These are phyloP conservation scores for Kodamaea alishanica DNA, from an alignment of 1,139 yeast genomes.

Conservation along the genomic window DNA sequence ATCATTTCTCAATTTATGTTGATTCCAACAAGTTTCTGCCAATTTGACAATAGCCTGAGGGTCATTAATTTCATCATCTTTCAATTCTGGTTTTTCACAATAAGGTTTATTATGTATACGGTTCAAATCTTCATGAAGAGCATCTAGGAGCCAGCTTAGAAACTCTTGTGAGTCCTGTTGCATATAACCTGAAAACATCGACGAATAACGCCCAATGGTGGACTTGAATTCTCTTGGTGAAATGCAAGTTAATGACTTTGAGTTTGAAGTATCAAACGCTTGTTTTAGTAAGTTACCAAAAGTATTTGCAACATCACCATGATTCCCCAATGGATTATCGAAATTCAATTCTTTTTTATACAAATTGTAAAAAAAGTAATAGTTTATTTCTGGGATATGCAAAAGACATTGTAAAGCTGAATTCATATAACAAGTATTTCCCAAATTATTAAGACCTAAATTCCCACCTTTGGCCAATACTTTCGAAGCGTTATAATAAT, in stretches of 20 bases:
- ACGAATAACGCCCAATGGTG: slow-evolving; percentile 74
- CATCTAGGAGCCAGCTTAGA: slow-evolving; percentile 83
- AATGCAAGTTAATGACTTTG: slow-evolving; percentile 14
- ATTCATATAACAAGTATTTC: slow-evolving; percentile 96
- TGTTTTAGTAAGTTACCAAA: slow-evolving; percentile 65
- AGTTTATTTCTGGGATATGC: slow-evolving; percentile 80
- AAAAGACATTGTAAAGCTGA: slow-evolving; percentile 88
- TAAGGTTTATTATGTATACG: slow-evolving; percentile 79
- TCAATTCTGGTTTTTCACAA: slow-evolving; percentile 81
- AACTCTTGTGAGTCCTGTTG: slow-evolving; percentile 98
- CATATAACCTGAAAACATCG: slow-evolving; percentile 80
- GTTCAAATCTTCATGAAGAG: slow-evolving; percentile 90
- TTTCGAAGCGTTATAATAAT: slow-evolving; percentile 17
- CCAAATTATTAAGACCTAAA: slow-evolving; percentile 73
- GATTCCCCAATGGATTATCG: slow-evolving; percentile 80
- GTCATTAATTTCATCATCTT: slow-evolving; percentile 58
- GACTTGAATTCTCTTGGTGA: slow-evolving; percentile 77
- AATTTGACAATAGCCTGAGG: slow-evolving; percentile 51
- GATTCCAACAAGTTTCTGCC: slow-evolving; percentile 78
- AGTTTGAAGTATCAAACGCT: slow-evolving; percentile 42
- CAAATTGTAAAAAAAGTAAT: slow-evolving; percentile 65
- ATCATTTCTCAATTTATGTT: slow-evolving; percentile 77
- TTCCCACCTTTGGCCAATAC: slow-evolving; percentile 28
- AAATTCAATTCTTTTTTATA: slow-evolving; percentile 65
- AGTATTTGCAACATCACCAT: slow-evolving; percentile 73